Evolutionary conservation across 2,329 filamentous ascomycete genomes (phyloP).

Genomic region (Aspergillus amoenus): DNA sequence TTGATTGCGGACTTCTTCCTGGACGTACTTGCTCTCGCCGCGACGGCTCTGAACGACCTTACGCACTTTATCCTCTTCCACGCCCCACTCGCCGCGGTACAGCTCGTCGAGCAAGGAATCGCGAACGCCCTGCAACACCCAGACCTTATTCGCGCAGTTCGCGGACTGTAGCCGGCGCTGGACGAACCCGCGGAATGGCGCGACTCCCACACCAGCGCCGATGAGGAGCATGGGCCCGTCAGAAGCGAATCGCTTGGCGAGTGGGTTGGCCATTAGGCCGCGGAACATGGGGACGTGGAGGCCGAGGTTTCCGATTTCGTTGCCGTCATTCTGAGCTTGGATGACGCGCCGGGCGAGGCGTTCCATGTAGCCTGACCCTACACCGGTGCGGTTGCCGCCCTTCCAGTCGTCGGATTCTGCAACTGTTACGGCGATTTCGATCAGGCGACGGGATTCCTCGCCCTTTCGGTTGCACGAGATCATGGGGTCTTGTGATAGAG

Average conservation of each 20-base stretch:
- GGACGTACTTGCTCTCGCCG: conserved; percentile 85
- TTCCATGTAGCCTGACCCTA: conserved; percentile 92
- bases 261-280: conserved; percentile 93
- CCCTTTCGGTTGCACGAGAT: conserved; percentile 70
- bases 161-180: conserved; percentile 90
- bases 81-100: conserved; percentile 94
- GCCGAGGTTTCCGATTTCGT: conserved; percentile 53
- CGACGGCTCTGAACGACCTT: conserved; percentile 74
- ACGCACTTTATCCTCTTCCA: conserved; percentile 84
- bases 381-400: conserved; percentile 70
- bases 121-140: conserved; percentile 92
- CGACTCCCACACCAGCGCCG: conserved; percentile 93
- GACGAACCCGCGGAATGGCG: conserved; percentile 96
- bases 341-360: conserved; percentile 74
- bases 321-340: conserved; percentile 62
- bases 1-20: conserved; percentile 88
- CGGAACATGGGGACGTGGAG: conserved; percentile 95
- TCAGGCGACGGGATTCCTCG: conserved; percentile 70
- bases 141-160: conserved; percentile 97
- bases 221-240: conserved; percentile 98
- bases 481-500: conserved; percentile 91
- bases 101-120: conserved; percentile 94
- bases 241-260: conserved; percentile 85
- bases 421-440: conserved; percentile 96
- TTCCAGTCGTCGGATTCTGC: conserved; percentile 84